These are phyloP conservation scores for Didymella sp. DNA, from an alignment of 2,329 filamentous ascomycete genomes.

Conservation along the genomic window DNA sequence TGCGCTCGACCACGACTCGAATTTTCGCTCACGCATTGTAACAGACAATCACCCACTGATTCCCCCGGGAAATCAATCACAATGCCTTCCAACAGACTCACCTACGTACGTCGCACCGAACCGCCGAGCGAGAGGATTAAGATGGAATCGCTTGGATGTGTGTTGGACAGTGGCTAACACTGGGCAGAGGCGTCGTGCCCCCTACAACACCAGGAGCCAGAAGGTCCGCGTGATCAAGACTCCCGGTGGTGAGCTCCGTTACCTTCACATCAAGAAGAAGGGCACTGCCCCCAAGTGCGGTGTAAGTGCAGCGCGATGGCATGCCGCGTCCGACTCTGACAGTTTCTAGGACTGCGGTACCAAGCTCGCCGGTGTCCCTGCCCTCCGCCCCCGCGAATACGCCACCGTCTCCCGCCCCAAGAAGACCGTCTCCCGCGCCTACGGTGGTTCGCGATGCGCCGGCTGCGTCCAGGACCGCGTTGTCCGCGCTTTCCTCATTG, in stretches of 20 bases:
- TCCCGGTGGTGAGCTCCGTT: constrained; percentile 91
- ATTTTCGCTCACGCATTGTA: constrained; percentile 35
- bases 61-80: constrained; percentile 51
- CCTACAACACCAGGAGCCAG: constrained; percentile 98
- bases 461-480: constrained; percentile 99
- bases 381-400: constrained; percentile 98
- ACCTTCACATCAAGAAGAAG: constrained; percentile 99
- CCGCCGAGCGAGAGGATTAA: constrained; percentile 13
- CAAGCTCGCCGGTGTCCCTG: constrained; percentile 97
- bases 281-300: constrained; percentile 94
- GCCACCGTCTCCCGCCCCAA: constrained; percentile 95
- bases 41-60: constrained; percentile 44
- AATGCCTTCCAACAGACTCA: constrained; percentile 63
- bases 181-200: constrained; percentile 61
- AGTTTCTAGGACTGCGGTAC: constrained; percentile 85
- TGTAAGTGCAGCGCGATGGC: constrained; percentile 38
- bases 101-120: constrained; percentile 59
- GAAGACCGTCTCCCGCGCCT: constrained; percentile 99
- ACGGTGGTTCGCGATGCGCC: constrained; percentile 95
- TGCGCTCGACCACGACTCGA: constrained; percentile 16
- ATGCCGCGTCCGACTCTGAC: constrained; percentile 23
- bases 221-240: constrained; percentile 80
- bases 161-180: constrained; percentile 39
- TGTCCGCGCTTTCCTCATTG: constrained; percentile 97
- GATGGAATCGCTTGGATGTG: constrained; percentile 19